phyloP scores from a whole-genome alignment of 345 rosid genomes.

The Eucalyptus lansdowneana region DNA sequence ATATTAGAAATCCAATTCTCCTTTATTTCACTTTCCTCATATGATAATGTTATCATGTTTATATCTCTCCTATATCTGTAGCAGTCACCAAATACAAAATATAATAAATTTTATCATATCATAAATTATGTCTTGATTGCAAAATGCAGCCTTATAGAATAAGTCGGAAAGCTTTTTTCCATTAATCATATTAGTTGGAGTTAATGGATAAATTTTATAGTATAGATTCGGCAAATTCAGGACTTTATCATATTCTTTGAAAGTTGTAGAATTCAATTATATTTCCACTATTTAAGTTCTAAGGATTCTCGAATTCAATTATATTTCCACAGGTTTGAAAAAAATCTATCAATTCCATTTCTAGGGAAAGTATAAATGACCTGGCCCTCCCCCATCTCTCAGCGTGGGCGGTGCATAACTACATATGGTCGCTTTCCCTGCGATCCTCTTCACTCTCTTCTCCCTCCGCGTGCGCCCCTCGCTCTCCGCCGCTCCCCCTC shows the following conservation, averaged over 20 bases:
- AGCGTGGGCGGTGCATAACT: background rate
- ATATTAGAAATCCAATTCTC: too few relatives aligned
- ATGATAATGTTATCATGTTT: background rate
- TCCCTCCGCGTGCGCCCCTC: background rate
- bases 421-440: background rate
- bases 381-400: background rate
- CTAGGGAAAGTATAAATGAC: background rate
- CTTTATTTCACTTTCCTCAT: fast-evolving
- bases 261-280: background rate
- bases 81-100: fast-evolving
- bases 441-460: background rate
- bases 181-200: background rate
- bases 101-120: too few relatives aligned
- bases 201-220: background rate
- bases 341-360: too few relatives aligned
- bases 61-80: fast-evolving
- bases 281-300: background rate
- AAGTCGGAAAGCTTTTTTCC: background rate
- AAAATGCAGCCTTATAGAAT: too few relatives aligned
- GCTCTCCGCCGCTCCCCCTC: background rate
- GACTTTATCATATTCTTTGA: background rate
- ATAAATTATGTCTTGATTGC: fast-evolving
- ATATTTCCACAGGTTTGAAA: background rate
- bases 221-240: fast-evolving
- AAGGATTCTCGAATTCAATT: background rate